Percentiles rank a stretch among this genome's conserved stretches.
phyloP scores from a whole-genome alignment of 371 early-diverging fungal species.

The Batrachochytrium dendrobatidis region DNA sequence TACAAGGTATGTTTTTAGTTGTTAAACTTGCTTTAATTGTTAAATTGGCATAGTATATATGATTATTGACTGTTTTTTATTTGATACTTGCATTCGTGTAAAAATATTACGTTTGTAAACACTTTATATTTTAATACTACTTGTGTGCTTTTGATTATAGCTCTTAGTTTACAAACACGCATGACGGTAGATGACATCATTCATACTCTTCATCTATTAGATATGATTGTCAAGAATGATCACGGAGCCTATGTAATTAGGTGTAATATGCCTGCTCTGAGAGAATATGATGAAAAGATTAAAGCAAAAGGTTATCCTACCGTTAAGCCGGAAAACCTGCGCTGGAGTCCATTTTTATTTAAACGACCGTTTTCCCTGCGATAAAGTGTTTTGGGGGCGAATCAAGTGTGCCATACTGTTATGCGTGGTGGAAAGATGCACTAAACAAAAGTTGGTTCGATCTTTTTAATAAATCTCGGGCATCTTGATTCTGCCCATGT shows the following conservation, averaged over 20 bases:
- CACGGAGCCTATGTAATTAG: slow-evolving; percentile 29
- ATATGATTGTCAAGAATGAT: slow-evolving; percentile 40
- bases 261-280: slow-evolving; percentile 15
- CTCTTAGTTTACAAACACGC: slow-evolving; percentile 39
- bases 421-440: too few species aligned
- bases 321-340: slow-evolving; percentile 23
- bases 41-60: not conserved
- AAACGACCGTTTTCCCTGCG: slow-evolving; percentile 3
- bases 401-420: not conserved
- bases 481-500: too few species aligned
- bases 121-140: not conserved
- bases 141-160: slow-evolving; percentile 12
- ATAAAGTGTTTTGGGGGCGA: not conserved
- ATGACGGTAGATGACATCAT: slow-evolving; percentile 59
- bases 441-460: too few species aligned
- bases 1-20: slow-evolving; percentile 17
- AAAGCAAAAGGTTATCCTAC: slow-evolving; percentile 20
- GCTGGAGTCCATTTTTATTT: slow-evolving; percentile 29
- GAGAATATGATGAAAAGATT: slow-evolving; percentile 14
- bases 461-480: too few species aligned
- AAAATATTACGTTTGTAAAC: not conserved
- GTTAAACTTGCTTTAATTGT: not conserved
- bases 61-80: not conserved
- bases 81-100: too few species aligned
- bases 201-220: slow-evolving; percentile 45